Percentiles rank a stretch among this genome's conserved stretches.
phyloP scores from a whole-genome alignment of 2,329 filamentous ascomycete species.

The Xylariaceae sp. region DNA sequence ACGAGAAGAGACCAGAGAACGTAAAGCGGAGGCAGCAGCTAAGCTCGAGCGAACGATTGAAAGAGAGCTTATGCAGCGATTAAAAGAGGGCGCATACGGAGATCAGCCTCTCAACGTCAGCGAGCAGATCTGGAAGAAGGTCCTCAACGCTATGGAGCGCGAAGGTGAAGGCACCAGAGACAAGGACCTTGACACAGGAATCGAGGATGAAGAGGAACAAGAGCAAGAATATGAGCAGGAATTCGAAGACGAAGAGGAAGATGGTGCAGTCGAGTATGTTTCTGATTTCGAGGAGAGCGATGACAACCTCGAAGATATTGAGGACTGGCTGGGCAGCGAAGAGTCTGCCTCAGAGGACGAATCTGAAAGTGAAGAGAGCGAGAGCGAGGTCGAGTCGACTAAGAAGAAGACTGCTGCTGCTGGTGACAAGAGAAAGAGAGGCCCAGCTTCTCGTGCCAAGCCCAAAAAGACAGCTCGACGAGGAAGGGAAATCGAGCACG shows the following conservation, averaged over 20 bases:
- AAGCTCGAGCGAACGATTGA: constrained; percentile 97
- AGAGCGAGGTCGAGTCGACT: constrained; percentile 45
- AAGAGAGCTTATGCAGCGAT: constrained; percentile 83
- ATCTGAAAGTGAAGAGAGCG: constrained; percentile 53
- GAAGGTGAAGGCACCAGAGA: constrained; percentile 79
- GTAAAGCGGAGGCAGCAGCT: constrained; percentile 75
- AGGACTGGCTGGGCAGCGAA: constrained; percentile 86
- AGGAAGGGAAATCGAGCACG: constrained; percentile 72
- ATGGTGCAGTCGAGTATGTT: constrained; percentile 84
- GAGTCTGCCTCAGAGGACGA: constrained; percentile 56
- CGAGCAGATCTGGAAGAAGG: constrained; percentile 95
- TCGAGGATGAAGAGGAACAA: constrained; percentile 70
- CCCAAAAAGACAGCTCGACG: constrained; percentile 55
- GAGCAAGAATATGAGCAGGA: constrained; percentile 62
- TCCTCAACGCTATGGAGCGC: constrained; percentile 83
- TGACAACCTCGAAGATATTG: constrained; percentile 72
- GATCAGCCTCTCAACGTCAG: constrained; percentile 93
- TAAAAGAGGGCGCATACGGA: constrained; percentile 90
- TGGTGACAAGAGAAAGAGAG: constrained; percentile 44
- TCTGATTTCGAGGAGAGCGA: constrained; percentile 85
- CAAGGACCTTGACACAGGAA: constrained; percentile 82
- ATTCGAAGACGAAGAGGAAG: constrained; percentile 58
- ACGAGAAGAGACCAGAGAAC: constrained; percentile 70
- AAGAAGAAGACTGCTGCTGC: constrained; percentile 43
- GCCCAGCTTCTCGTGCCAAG: constrained; percentile 33